A percentile compares a stretch with the other conserved stretches of the same genome.
phyloP scores from a whole-genome alignment of 208 protist genomes.

The Kentomonas sorsogonicus region DNA sequence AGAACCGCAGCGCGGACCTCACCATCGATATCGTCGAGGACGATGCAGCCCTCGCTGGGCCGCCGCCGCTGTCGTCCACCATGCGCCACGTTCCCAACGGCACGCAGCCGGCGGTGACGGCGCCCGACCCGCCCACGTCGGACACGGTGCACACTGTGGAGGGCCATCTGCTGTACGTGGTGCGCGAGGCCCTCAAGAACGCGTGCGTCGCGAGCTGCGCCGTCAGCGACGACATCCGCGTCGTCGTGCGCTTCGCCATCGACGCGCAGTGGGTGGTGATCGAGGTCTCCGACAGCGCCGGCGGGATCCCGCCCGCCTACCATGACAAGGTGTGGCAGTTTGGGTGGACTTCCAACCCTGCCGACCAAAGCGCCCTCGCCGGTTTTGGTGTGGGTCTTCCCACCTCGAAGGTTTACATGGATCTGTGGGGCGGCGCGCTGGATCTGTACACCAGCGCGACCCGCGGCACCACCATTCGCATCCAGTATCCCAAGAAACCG shows the following conservation, averaged over 20 bases:
- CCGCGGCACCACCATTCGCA: conserved; percentile 65
- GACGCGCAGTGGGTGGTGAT: conserved; percentile 65
- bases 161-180: conserved; percentile 68
- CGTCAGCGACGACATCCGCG: conserved; percentile 17
- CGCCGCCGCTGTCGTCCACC: too few species aligned
- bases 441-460: conserved; percentile 44
- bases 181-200: conserved; percentile 84
- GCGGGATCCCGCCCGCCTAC: conserved; percentile 42
- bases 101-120: conserved; percentile 16
- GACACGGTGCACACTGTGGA: conserved; percentile 48
- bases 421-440: conserved; percentile 75
- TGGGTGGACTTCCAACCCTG: conserved; percentile 77
- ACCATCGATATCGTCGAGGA: conserved; percentile 66
- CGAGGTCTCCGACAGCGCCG: conserved; percentile 61
- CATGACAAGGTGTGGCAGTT: conserved; percentile 73
- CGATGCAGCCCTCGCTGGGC: too few species aligned
- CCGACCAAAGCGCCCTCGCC: conserved; percentile 53
- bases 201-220: conserved; percentile 59
- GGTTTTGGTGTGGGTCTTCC: conserved; percentile 81
- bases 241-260: conserved; percentile 43
- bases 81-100: conserved; percentile 24
- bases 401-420: conserved; percentile 83
- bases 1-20: conserved; percentile 21
- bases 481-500: conserved; percentile 70
- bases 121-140: conserved; percentile 9